Evolutionary conservation across 352 stramenopile species (phyloP), one percentile per base, ranked within the genome.

Genomic region (Globisporangium echinulatum): DNA sequence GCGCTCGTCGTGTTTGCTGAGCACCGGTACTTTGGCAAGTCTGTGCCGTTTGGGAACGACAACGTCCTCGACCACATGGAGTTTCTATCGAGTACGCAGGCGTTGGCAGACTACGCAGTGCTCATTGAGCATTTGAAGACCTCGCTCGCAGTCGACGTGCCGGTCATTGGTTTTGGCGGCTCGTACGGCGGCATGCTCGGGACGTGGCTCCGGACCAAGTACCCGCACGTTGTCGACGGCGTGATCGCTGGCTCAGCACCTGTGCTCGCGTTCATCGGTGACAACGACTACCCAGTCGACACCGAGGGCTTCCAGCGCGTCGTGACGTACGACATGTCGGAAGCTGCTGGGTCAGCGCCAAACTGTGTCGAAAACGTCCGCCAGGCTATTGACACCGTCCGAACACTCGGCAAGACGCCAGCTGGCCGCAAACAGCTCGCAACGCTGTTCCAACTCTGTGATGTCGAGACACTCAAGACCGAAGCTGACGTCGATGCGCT

Each of bases 131-230:
- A 59, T 14, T 51, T 92, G 17, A 83, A 87, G 36, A 5, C 25
- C 4, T 17, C 43, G 43, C 66, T 87, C 33, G 61, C 78, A 56
- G 53, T 68, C 43, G 65, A 85, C 19, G 75, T 82, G 10, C 74
- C 90, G 0, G 83, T 98, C 1, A 85, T 98, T 55, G 84, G 77
- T 39, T 98, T 98, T 79, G 94, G 94, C 42, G 94, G 83, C 39
- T 94, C 74, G n/a, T 98, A 98, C 63, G 93, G 93, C 19, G 94
- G 94, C 40, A 98, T 98, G 94, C 81, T 98, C 38, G 81, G 73
- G 56, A 70, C 84, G 37, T 98, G 90, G 86, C 81, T 96, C 59
- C 81, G 93, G 36, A 88, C 96, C 62, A 96, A 97, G 76, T 98
- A 98, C 70, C 92, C 92, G n/a, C 66, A 90, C 57, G 72, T 94